Percentiles rank a stretch among this genome's conserved stretches.
phyloP scores from a whole-genome alignment of 169 alveolate genomes.

The Eimeria falciformis region DNA sequence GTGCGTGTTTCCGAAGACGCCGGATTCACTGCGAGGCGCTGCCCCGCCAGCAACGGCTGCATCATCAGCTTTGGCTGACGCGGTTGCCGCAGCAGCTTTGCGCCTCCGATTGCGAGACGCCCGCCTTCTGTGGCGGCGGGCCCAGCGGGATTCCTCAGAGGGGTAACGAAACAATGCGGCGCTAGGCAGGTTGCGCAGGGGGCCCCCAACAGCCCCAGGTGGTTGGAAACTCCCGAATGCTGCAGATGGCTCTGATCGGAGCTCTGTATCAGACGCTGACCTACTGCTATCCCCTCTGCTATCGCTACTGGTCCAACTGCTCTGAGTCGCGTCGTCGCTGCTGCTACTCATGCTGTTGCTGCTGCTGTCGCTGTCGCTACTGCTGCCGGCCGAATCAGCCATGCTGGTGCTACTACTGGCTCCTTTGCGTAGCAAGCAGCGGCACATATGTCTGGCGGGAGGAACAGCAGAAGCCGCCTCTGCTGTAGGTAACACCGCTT shows the following conservation, averaged over 20 bases:
- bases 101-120: conserved; percentile 55
- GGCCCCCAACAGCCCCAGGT: conserved; percentile 70
- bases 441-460: neutral
- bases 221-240: conserved; percentile 61
- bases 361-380: conserved; percentile 39
- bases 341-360: conserved; percentile 64
- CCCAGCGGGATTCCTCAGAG: conserved; percentile 50
- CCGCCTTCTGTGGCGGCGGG: conserved; percentile 34
- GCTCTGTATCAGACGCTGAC: conserved; percentile 39
- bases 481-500: neutral
- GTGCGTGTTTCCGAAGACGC: conserved; percentile 53
- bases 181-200: conserved; percentile 36
- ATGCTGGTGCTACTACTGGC: conserved; percentile 59
- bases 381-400: conserved; percentile 31
- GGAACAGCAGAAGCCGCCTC: neutral
- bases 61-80: conserved; percentile 51
- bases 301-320: conserved; percentile 63
- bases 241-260: conserved; percentile 4
- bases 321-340: conserved; percentile 44
- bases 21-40: conserved; percentile 42
- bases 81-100: conserved; percentile 47
- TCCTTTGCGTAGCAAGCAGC: neutral
- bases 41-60: conserved; percentile 21
- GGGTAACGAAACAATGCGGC: conserved; percentile 66
- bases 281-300: conserved; percentile 50